Conservation (phyloP, 1,139 yeast genomes). For the Blastobotrys proliferans region DNA sequence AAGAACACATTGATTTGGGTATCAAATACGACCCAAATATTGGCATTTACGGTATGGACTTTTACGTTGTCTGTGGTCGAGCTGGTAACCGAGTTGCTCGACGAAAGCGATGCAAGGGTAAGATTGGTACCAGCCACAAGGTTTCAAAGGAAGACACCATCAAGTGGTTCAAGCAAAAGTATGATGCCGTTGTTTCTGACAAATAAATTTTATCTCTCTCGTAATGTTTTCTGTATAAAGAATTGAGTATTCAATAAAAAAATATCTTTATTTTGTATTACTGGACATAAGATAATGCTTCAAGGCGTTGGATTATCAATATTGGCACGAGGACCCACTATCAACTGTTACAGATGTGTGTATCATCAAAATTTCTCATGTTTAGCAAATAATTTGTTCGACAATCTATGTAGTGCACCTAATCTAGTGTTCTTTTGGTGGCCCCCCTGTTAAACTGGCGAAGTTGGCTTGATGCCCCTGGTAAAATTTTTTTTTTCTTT, state of each 20-base stretch:
- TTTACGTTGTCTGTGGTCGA: conserved; percentile 99
- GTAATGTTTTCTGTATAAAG: conserved; percentile 4
- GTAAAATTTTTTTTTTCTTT: too few relatives aligned
- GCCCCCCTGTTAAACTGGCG: too few relatives aligned
- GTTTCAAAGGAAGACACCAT: conserved; percentile 92
- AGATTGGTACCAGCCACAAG: conserved; percentile 89
- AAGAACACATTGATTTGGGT: conserved; percentile 99
- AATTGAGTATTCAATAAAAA: neutral
- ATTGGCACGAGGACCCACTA: too few relatives aligned
- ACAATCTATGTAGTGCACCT: too few relatives aligned
- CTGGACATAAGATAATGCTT: too few relatives aligned
- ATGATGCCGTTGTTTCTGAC: conserved; percentile 87
- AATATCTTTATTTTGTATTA: too few relatives aligned
- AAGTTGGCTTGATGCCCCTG: too few relatives aligned
- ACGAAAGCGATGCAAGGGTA: conserved; percentile 94
- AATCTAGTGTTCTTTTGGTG: too few relatives aligned
- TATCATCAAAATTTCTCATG: too few relatives aligned
- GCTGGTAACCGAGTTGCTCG: conserved; percentile 99
- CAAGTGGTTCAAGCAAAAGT: conserved; percentile 99
- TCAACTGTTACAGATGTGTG: too few relatives aligned
- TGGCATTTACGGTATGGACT: conserved; percentile 99
- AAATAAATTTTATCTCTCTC: conserved; percentile 8
- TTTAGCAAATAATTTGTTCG: too few relatives aligned
- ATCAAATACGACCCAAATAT: conserved; percentile 99
- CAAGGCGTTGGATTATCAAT: too few relatives aligned